Conservation (phyloP, 179 eudicot species). For the Sideroxylon spinosum region DNA sequence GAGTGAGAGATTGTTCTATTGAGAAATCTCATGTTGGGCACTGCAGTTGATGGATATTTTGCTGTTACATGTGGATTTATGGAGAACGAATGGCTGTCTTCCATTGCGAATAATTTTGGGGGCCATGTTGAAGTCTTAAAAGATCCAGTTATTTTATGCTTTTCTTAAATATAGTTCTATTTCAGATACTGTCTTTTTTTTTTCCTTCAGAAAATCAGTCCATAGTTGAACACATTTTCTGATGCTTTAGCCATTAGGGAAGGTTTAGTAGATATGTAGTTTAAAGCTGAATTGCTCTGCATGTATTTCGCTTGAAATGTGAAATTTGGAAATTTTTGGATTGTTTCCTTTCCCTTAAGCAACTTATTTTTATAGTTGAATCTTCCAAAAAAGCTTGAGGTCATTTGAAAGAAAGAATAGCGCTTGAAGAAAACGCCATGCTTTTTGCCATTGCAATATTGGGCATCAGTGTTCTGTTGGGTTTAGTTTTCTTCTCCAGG, state of each 20-base stretch:
- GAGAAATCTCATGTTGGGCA: constrained; percentile 3
- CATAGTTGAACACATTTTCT: background rate
- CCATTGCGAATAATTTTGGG: constrained; percentile 25
- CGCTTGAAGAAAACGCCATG: too few relatives aligned
- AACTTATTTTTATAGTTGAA: too few relatives aligned
- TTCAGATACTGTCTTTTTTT: background rate
- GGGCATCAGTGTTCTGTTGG: too few relatives aligned
- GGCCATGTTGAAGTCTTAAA: constrained; percentile 18
- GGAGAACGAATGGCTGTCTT: constrained; percentile 1
- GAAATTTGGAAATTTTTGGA: background rate
- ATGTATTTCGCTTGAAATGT: background rate
- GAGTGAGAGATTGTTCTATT: background rate
- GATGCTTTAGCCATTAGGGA: background rate
- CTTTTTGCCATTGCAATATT: too few relatives aligned
- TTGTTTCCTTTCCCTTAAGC: too few relatives aligned
- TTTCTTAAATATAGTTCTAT: background rate
- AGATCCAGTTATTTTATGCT: constrained; percentile 14
- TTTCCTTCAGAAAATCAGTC: constrained; percentile 7
- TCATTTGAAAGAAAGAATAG: too few relatives aligned
- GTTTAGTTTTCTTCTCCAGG: too few relatives aligned
- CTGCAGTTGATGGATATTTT: background rate
- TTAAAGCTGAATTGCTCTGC: background rate
- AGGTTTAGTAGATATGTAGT: background rate
- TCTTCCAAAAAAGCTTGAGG: too few relatives aligned
- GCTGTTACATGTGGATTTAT: background rate